phyloP scores from a whole-genome alignment of 352 stramenopile genomes.

The Globisporangium paddicum region DNA sequence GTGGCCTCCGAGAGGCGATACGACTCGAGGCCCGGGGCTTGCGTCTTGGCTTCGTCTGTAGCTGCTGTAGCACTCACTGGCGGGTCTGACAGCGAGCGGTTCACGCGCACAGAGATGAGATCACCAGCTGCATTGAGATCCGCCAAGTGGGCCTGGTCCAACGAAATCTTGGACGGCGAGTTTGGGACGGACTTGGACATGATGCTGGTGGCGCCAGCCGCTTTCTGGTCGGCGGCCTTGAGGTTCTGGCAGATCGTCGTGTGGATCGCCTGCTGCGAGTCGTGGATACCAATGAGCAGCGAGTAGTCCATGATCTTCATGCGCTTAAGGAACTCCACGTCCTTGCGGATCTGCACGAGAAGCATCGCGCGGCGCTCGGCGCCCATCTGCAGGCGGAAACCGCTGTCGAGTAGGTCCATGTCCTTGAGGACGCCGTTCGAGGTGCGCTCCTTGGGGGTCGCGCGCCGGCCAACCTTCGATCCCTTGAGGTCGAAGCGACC shows the following conservation, averaged over 20 bases:
- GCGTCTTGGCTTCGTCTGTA: background rate
- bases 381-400: constrained; percentile 84
- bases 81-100: constrained; percentile 28
- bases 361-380: constrained; percentile 68
- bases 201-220: background rate
- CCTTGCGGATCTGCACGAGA: constrained; percentile 82
- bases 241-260: constrained; percentile 37
- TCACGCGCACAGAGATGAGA: constrained; percentile 16
- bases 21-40: background rate
- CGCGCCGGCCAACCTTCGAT: constrained; percentile 80
- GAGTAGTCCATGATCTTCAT: constrained; percentile 97
- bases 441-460: constrained; percentile 48
- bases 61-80: background rate
- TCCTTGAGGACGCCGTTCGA: constrained; percentile 85
- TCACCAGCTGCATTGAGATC: background rate
- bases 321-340: constrained; percentile 87
- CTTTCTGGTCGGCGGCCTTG: constrained; percentile 11
- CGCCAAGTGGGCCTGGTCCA: background rate
- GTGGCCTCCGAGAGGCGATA: constrained; percentile 3
- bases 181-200: constrained; percentile 37
- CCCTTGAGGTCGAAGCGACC: constrained; percentile 89
- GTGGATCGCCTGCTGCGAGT: constrained; percentile 58
- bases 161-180: constrained; percentile 21
- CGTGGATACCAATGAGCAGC: constrained; percentile 90
- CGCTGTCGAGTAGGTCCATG: constrained; percentile 86